Evolutionary conservation across 768 basidiomycete genomes (phyloP), one percentile per base, ranked within the genome.

Genomic region (Rhodotorula sphaerocarpa): DNA sequence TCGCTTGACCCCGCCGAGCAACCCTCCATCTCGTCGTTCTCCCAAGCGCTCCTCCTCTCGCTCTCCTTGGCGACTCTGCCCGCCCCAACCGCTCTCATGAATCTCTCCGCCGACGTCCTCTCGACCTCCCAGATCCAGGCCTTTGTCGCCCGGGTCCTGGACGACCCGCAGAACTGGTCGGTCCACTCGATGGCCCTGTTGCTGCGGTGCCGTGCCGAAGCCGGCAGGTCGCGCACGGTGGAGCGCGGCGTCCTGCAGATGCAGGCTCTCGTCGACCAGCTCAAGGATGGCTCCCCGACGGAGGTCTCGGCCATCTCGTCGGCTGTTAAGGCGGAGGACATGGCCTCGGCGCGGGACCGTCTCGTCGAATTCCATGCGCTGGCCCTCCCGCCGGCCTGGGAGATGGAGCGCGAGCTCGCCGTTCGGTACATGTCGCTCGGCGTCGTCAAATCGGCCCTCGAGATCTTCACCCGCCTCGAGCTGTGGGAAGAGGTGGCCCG

Each of bases 401-500:
- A 88, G 71, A 81, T 96, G 79, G 89, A 96, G 73, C 81, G 82
- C 45, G 95, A 99, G 75, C 80, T 99, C 28, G 95, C 90, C 2
- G 75, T 80, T 69, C 82, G 89, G 56, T 91, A 86, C 77, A 77
- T 91, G 67, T 80, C 83, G 48, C 79, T 97, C 52, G 95, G 95
- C 21, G 90, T 93, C 59, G 80, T 87, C 62, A 85, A 85, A 69
- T 90, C 88, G 7, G 92, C 95, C 0, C 78, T 97, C 52, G 92
- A 87, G 74, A 92, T 96, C 58, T 97, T 90, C 73, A 86, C 90
- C 76, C 81, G 88, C 41, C 79, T 96, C 63, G 91, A 97, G 77
- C 90, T 96, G 90, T 99, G 92, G 92, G 95, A 95, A 76, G 89
- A 96, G 67, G 91, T 88, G 12, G 90, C 90, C 46, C 80, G 81